phyloP scores from a whole-genome alignment of 1,139 yeast genomes.

The Lodderomyces metapsilosis region DNA sequence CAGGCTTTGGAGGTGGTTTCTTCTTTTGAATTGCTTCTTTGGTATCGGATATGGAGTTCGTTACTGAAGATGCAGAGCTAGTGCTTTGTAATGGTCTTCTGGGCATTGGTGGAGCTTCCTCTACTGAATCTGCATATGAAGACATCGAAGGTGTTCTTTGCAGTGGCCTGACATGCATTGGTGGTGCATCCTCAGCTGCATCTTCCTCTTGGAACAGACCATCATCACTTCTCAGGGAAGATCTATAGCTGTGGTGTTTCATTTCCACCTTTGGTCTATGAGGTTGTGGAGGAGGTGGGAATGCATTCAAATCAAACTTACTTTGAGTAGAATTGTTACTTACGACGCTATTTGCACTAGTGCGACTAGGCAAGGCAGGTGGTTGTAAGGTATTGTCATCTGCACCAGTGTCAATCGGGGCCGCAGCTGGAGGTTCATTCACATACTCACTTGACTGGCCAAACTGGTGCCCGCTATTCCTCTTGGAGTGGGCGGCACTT shows the following conservation, averaged over 20 bases:
- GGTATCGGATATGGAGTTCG: slow-evolving; percentile 4
- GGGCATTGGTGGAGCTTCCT: slow-evolving; percentile 14
- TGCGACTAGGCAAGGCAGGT: slow-evolving; percentile 8
- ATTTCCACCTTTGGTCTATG: slow-evolving; percentile 12
- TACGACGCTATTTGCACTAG: not conserved
- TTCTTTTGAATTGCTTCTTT: slow-evolving; percentile 18
- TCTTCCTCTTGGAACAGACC: not conserved
- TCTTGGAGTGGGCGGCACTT: not conserved
- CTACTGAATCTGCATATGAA: slow-evolving; percentile 1
- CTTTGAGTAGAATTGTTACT: not conserved
- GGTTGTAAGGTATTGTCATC: not conserved
- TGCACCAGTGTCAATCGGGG: not conserved
- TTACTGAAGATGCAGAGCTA: slow-evolving; percentile 5
- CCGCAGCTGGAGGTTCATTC: not conserved
- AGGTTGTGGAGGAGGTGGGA: slow-evolving; percentile 19
- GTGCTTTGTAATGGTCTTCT: slow-evolving; percentile 6
- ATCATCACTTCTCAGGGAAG: not conserved
- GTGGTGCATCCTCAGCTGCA: slow-evolving; percentile 3
- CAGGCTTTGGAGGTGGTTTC: slow-evolving; percentile 42
- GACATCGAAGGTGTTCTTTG: not conserved
- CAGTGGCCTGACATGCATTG: slow-evolving; percentile 9
- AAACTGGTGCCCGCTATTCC: not conserved
- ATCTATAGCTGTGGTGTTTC: not conserved
- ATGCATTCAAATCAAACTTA: slow-evolving; percentile 2
- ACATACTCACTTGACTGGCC: not conserved